Evolutionary conservation across 1,284 basidiomycete species (phyloP), one percentile per base, ranked within the genome.

Genomic region (Marasmius tenuissimus): DNA sequence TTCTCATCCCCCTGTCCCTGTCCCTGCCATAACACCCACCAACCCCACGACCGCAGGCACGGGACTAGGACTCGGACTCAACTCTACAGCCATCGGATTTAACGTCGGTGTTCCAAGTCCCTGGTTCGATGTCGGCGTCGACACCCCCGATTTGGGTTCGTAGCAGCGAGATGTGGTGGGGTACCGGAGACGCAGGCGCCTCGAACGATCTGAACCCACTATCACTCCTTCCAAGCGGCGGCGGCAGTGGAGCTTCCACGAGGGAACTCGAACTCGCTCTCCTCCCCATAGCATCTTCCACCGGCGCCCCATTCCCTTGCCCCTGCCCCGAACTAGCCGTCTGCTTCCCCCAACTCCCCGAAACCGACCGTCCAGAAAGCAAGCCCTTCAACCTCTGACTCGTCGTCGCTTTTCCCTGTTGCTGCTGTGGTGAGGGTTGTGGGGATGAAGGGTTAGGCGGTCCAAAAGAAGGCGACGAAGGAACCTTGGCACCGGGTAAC

Each of bases 381-480:
- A 37, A 38, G 2, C 34, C 52, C 12, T 54, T 37, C 35, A 38
- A 38, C 9, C n/a, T 18, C 16, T 54, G 52, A 18, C 52, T 54
- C 12, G 33, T n/a, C 27, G 27, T 34, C 52, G 52, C 20, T 14
- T 49, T n/a, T 3, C 18, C 14, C 20, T 33, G 52, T n/a, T 33
- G 33, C 6, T 33, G 34, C 18, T 6, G 18, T 2, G 52, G 9
- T n/a, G 35, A 35, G 12, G 27, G 34, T 3, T 6, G 34, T 1
- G 52, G 5, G 16, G 75, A 73, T 40, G 70, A 70, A 34, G 78
- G 76, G 14, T 78, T 70, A 39, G 73, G 71, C 67, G 77, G 80
- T 47, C 80, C 79, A 45, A 75, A 67, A 2, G 52, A 54, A 37
- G 52, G n/a, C 11, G 66, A 70, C 11, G 72, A 61, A 27, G 73